Conservation (phyloP, 331 rosid genomes). For the Telfairia occidentalis region DNA sequence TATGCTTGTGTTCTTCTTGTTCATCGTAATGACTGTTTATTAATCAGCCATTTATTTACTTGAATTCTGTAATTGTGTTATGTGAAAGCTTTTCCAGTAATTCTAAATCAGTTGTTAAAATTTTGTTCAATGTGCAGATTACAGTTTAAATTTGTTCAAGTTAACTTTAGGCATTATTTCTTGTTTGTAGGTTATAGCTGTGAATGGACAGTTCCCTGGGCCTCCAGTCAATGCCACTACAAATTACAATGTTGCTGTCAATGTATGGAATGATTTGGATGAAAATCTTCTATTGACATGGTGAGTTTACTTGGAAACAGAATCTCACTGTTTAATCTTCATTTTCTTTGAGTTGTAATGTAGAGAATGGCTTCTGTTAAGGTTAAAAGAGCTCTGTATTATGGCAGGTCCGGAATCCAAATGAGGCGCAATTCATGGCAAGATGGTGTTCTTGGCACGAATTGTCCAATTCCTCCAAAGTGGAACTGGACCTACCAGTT, state of each 20-base stretch:
- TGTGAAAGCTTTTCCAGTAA: neutral
- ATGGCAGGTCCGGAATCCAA: constrained; percentile 17
- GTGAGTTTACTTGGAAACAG: neutral
- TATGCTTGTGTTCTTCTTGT: neutral
- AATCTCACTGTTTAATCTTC: neutral
- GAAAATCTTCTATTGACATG: constrained; percentile 12
- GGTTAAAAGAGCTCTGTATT: neutral
- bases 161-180: neutral
- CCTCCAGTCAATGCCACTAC: constrained; percentile 12
- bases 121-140: neutral
- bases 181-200: constrained; percentile 11
- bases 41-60: neutral
- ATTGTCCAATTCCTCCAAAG: constrained; percentile 18
- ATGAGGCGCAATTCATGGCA: constrained; percentile 14
- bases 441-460: constrained; percentile 18
- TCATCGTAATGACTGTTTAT: neutral
- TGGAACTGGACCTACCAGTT: constrained; percentile 17
- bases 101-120: neutral
- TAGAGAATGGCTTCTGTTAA: neutral
- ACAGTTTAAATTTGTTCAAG: neutral
- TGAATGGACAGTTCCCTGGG: constrained; percentile 12
- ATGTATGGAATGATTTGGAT: constrained; percentile 12
- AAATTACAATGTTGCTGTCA: constrained; percentile 7
- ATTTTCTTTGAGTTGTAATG: neutral
- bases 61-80: neutral